These are phyloP conservation scores for Globisporangium cylindrosporum DNA, from an alignment of 352 stramenopile species.

Conservation along the genomic window DNA sequence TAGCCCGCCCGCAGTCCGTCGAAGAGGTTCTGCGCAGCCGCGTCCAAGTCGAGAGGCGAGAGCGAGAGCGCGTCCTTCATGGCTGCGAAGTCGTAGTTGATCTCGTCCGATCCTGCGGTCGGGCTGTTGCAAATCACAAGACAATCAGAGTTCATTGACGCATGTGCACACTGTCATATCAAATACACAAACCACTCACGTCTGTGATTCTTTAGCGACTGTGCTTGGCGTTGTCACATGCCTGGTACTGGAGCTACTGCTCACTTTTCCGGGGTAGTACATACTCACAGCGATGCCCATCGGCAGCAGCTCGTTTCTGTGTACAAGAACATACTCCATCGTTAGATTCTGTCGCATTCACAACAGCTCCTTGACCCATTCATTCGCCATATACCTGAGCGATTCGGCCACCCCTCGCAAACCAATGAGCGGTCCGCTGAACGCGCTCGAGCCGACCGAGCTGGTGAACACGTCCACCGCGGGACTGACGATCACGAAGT, in stretches of 20 bases:
- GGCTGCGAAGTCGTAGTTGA: constrained; percentile 1
- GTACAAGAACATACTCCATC: neutral
- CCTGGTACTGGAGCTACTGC: neutral
- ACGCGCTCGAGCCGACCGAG: constrained; percentile 88
- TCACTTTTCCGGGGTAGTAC: constrained; percentile 12
- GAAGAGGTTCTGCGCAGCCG: constrained; percentile 9
- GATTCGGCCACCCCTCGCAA: constrained; percentile 89
- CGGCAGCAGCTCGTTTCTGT: constrained; percentile 11
- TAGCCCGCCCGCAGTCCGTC: constrained; percentile 7
- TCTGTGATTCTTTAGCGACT: neutral
- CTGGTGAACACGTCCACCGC: constrained; percentile 44
- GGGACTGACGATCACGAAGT: constrained; percentile 53
- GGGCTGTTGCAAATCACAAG: neutral
- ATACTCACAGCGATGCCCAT: constrained; percentile 16
- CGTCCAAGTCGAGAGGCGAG: neutral
- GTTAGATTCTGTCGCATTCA: neutral
- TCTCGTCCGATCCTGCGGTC: neutral
- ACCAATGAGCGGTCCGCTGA: constrained; percentile 88
- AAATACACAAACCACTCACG: neutral
- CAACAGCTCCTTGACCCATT: too few relatives aligned
- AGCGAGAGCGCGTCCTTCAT: constrained; percentile 4
- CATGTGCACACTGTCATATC: neutral
- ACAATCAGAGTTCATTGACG: neutral
- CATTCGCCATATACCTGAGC: constrained; percentile 28
- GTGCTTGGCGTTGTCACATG: neutral